Base-by-base conservation (phyloP, 2,329 filamentous ascomycete species). In the Aspergillus puulaauensis region DNA sequence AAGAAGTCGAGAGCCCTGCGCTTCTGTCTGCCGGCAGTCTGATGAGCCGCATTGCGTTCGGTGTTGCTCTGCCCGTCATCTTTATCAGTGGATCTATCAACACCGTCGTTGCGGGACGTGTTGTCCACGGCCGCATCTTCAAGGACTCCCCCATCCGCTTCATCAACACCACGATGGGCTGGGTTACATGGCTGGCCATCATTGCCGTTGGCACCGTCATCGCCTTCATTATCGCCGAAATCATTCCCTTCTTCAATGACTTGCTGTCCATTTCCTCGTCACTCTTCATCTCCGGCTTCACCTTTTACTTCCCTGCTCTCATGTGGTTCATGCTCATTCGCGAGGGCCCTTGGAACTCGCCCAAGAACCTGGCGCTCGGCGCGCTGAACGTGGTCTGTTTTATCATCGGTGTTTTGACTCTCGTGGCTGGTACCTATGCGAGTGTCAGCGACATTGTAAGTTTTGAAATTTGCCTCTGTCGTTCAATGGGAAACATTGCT, bases 211-310 rank as follows among this genome's bases (percentile, higher is more conserved):
- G 88, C 3, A 96, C 91, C 88, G 75, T 92, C 17, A 66, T 89
- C n/a, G 90, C 90, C 3, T 95, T 93, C 71, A 84, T 96, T 71
- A 92, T 93, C 64, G 89, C 90, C 4, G 88, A 93, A 71, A 87
- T 92, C 45, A 93, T 93, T 66, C 91, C 91, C 0, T 93, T 95
- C 80, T 96, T 96, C 78, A 87, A 84, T 9, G 90, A 90, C 57
- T 77, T 80, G 62, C 71, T 81, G 6, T 72, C 70, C 8, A 69
- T 77, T 58, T 73, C 72, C 51, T 75, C 73, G 7, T 90, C 90
- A 3, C 82, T 95, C 1, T 93, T 95, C 68, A 89, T 95, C 74
- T 91, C 88, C 66, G 91, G 91, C 52, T 96, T 96, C 79, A 93
- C 93, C 70, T 96, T 95, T 79, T 96, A 83, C 48, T 67, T 86